These are phyloP conservation scores for Scolecobasidium constrictum DNA, from an alignment of 2,329 filamentous ascomycete genomes.

Conservation along the genomic window DNA sequence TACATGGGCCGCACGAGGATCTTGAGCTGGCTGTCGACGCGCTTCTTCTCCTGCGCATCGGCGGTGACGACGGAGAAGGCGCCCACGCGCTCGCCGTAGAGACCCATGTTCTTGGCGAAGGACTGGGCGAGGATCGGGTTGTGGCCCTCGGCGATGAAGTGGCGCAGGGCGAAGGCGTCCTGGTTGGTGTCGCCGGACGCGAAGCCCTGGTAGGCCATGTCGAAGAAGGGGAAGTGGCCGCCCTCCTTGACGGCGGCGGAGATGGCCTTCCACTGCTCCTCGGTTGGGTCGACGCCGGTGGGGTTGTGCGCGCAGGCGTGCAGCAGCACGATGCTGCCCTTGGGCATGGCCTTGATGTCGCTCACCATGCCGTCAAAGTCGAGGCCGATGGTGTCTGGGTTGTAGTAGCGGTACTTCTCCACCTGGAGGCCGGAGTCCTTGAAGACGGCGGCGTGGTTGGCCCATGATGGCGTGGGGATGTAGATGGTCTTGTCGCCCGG, in stretches of 20 bases:
- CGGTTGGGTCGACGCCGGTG: conserved; percentile 86
- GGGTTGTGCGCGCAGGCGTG: conserved; percentile 98
- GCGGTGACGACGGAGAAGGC: conserved; percentile 88
- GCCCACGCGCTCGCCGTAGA: conserved; percentile 96
- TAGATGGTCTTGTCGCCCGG: conserved; percentile 90
- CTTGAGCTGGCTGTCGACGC: conserved; percentile 95
- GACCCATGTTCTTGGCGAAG: conserved; percentile 99
- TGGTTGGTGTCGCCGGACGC: conserved; percentile 83
- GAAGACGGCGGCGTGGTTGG: conserved; percentile 97
- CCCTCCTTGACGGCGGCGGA: conserved; percentile 75
- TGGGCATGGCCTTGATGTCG: conserved; percentile 81
- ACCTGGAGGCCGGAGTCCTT: conserved; percentile 83
- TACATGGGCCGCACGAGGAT: conserved; percentile 94
- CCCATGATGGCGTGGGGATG: conserved; percentile 93
- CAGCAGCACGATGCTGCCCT: conserved; percentile 80
- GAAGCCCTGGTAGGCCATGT: conserved; percentile 99
- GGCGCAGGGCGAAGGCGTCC: conserved; percentile 84
- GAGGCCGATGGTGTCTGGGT: conserved; percentile 95
- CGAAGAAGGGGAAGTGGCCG: conserved; percentile 91
- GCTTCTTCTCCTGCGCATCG: conserved; percentile 83
- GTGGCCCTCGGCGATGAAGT: conserved; percentile 91
- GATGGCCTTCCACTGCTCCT: conserved; percentile 88
- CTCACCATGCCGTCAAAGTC: conserved; percentile 91
- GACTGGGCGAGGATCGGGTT: conserved; percentile 81
- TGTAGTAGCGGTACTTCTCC: conserved; percentile 96